phyloP scores from a whole-genome alignment of 768 basidiomycete genomes.

The Pleurotus platypus region DNA sequence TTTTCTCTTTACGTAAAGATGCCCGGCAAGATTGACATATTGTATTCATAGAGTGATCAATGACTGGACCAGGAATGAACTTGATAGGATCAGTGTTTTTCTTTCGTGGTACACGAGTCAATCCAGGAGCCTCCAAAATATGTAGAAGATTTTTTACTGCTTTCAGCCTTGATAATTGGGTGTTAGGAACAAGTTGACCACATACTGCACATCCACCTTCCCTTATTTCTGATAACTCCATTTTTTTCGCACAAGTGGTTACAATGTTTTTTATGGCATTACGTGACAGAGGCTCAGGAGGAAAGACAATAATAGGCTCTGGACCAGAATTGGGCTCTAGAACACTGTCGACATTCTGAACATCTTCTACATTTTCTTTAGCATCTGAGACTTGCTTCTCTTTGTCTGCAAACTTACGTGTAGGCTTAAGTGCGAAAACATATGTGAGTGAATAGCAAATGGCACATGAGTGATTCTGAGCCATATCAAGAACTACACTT shows the following conservation, averaged over 20 bases:
- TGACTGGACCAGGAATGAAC: not conserved
- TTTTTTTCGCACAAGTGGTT: not conserved
- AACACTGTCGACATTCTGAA: too few species aligned
- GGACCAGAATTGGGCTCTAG: too few species aligned
- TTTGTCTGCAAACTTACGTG: not conserved
- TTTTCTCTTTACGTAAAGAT: slow-evolving; percentile 8
- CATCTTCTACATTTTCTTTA: not conserved
- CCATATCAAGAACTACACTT: not conserved
- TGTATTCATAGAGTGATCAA: not conserved
- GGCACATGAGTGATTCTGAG: not conserved
- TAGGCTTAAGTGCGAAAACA: not conserved
- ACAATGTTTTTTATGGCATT: not conserved
- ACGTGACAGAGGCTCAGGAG: not conserved
- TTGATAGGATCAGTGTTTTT: not conserved
- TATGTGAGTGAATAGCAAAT: not conserved
- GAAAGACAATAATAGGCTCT: not conserved
- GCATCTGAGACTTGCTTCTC: not conserved
- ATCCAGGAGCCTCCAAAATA: not conserved
- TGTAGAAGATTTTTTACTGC: not conserved
- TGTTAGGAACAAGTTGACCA: not conserved
- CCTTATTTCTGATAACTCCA: not conserved
- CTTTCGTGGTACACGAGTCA: not conserved
- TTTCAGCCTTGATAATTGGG: not conserved
- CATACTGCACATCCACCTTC: slow-evolving; percentile 6
- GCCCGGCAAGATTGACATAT: slow-evolving; percentile 9